Percentiles rank a stretch among this genome's conserved stretches.
These are phyloP conservation scores for Verticillium isaacii DNA, from an alignment of 2,329 filamentous ascomycete species.

Conservation along the genomic window DNA sequence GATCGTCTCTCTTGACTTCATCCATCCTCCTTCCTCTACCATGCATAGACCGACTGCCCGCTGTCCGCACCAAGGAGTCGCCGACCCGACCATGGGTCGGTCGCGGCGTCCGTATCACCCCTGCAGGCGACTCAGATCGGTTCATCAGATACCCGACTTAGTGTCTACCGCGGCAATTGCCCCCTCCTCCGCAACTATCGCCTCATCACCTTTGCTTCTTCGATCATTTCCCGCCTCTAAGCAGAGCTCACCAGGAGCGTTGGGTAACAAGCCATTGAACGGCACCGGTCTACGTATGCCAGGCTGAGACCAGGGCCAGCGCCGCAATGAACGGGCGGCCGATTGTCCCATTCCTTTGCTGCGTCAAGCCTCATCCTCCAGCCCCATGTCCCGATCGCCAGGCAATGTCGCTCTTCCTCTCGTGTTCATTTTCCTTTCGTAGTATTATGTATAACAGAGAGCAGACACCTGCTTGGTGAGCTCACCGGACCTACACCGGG, in stretches of 20 bases:
- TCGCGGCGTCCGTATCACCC: not conserved
- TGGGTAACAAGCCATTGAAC: not conserved
- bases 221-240: not conserved
- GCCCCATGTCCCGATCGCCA: not conserved
- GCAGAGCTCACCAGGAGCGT: not conserved
- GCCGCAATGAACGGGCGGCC: not conserved
- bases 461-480: not conserved
- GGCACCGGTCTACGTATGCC: not conserved
- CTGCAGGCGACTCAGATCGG: not conserved
- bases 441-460: not conserved
- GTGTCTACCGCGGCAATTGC: too few relatives aligned
- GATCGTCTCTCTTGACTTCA: not conserved
- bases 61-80: too few relatives aligned
- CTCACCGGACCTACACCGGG: not conserved
- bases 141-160: not conserved
- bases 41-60: too few relatives aligned
- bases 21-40: not conserved
- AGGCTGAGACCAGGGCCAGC: not conserved
- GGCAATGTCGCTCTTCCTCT: not conserved
- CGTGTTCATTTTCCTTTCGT: not conserved
- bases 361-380: not conserved
- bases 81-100: not conserved
- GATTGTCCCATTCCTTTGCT: not conserved
- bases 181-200: too few relatives aligned
- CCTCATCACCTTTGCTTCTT: not conserved